These are phyloP conservation scores for Aureobasidium sp. DNA, from an alignment of 2,329 filamentous ascomycete genomes.

Conservation along the genomic window DNA sequence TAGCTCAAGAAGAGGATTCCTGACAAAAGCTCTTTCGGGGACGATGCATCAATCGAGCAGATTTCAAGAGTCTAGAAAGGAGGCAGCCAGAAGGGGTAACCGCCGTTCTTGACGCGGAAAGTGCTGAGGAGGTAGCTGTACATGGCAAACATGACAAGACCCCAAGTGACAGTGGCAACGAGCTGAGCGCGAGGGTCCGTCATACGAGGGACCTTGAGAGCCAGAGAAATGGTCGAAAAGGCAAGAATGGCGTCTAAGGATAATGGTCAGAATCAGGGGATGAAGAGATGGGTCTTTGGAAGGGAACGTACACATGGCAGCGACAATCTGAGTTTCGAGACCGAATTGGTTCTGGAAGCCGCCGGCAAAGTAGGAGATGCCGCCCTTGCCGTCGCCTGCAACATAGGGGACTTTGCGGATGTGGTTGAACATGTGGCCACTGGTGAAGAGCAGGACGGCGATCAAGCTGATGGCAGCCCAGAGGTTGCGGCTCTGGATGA, in stretches of 20 bases:
- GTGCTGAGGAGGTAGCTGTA: slow-evolving; percentile 93
- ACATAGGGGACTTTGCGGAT: slow-evolving; percentile 96
- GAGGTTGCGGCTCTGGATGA: slow-evolving; percentile 83
- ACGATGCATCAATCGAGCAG: too few species aligned
- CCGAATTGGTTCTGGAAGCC: slow-evolving; percentile 94
- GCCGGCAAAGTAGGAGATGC: slow-evolving; percentile 79
- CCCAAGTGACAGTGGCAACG: slow-evolving; percentile 74
- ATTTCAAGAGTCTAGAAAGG: slow-evolving; percentile 56
- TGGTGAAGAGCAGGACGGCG: slow-evolving; percentile 83
- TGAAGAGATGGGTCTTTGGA: slow-evolving; percentile 1
- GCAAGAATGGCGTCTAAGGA: slow-evolving; percentile 69
- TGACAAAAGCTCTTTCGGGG: too few species aligned
- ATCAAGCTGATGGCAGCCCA: slow-evolving; percentile 91
- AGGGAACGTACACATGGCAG: slow-evolving; percentile 72
- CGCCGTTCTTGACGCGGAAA: slow-evolving; percentile 89
- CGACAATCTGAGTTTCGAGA: slow-evolving; percentile 90
- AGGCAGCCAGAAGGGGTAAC: slow-evolving; percentile 89
- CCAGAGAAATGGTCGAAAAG: slow-evolving; percentile 85
- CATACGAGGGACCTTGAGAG: slow-evolving; percentile 87
- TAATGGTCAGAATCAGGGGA: slow-evolving; percentile 18
- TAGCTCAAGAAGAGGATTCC: not conserved
- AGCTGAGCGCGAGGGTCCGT: slow-evolving; percentile 70
- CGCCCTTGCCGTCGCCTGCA: slow-evolving; percentile 72
- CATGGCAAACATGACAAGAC: slow-evolving; percentile 65
- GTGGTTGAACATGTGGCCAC: slow-evolving; percentile 99